Evolutionary conservation across 305 asterid genomes (phyloP), one percentile per base, ranked within the genome.

Genomic region (Fraxinus sp.): DNA sequence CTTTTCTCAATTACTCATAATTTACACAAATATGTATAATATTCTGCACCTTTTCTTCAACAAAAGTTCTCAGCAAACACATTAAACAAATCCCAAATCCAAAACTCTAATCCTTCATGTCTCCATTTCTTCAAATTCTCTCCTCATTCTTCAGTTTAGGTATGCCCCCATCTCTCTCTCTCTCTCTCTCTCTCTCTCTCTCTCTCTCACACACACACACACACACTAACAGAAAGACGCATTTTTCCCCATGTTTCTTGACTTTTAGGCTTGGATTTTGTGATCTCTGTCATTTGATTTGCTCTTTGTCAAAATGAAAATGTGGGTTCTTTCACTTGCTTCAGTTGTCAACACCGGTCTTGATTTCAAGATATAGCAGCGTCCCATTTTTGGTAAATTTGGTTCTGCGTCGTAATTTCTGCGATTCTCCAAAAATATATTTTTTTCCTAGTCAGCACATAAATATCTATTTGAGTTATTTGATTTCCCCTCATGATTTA

Each of bases 131-230:
- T 39, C 75, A n/a, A 33, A 79, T 28, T 22, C 46, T 78, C 35
- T 41, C 66, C 79, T 82, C 88, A 78, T 74, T 87, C 79, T 59
- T 81, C 36, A 80, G 66, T 83, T 73, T 86, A 87, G 93, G 93
- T 90, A 85, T 80, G 77, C 43, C 46, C 11, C 36, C 62, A 43
- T 75, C 4, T 76, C 80, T 41, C 24, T 43, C 20, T 30, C 52
- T 62, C 30, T 49, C n/a, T 0, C 57, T 1, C 49, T 1, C 49
- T 76, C 80, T 41, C 24, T 43, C 20, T 30, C 52, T 62, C 30
- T 49, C n/a, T 0, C 57, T 1, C 49, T 1, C 49, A 9, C 13
- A 9, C 14, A 30, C 36, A 30, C 7, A 43, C 13, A 37, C 2
- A 39, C 46, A 39, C 11, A 39, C 46, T 0, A 18, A 62, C 28